phyloP scores from a whole-genome alignment of 164 flowering plant species.

The Vitis vinifera region DNA sequence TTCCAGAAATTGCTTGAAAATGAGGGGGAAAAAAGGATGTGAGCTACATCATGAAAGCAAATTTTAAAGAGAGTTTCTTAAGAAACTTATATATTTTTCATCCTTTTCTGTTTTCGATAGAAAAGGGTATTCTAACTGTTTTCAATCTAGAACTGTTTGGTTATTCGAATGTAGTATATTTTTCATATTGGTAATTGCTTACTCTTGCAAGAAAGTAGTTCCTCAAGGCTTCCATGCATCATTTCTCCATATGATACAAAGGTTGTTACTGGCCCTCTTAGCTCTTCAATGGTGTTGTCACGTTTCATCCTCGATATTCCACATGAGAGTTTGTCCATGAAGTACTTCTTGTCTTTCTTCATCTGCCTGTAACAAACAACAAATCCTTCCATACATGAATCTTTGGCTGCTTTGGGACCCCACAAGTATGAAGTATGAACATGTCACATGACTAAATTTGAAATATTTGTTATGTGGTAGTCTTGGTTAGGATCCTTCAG shows the following conservation, averaged over 20 bases:
- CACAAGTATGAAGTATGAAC: background rate
- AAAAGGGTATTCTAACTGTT: too few relatives aligned
- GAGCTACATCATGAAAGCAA: too few relatives aligned
- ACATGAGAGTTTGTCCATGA: constrained; percentile 53
- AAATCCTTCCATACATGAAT: background rate
- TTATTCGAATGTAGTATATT: background rate
- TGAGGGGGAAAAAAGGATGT: too few relatives aligned
- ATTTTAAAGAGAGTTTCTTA: constrained; percentile 2
- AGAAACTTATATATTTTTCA: background rate
- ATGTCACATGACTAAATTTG: background rate
- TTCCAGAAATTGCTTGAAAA: background rate
- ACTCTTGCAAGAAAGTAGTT: constrained; percentile 27
- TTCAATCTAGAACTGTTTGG: background rate
- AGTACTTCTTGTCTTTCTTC: constrained; percentile 57
- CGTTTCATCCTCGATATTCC: constrained; percentile 55
- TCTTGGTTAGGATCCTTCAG: background rate
- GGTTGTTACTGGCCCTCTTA: constrained; percentile 37
- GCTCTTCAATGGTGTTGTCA: constrained; percentile 38
- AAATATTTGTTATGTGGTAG: background rate
- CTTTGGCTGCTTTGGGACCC: background rate
- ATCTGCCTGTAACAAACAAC: constrained; percentile 41
- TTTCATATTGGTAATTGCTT: constrained; percentile 13
- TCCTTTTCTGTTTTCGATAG: too few relatives aligned
- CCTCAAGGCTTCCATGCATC: constrained; percentile 43
- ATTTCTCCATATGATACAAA: constrained; percentile 49